These are phyloP conservation scores for Sanghuangporus baumii DNA, from an alignment of 1,284 basidiomycete species.

Conservation along the genomic window DNA sequence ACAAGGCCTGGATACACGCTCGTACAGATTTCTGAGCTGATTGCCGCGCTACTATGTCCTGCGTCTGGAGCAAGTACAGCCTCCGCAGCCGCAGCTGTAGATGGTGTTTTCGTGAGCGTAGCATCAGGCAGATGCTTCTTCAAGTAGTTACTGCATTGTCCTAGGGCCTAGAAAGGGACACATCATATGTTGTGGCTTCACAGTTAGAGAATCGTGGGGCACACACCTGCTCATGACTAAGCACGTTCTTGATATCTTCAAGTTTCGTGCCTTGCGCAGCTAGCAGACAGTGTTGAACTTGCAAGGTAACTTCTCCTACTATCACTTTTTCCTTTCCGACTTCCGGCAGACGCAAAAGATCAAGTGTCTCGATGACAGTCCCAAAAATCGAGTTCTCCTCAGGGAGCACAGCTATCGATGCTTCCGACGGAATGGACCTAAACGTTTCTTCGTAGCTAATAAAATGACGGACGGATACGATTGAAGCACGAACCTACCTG, in stretches of 20 bases:
- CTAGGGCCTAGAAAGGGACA: constrained; percentile 50
- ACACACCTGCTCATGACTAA: constrained; percentile 73
- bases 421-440: constrained; percentile 36
- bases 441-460: constrained; percentile 45
- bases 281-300: constrained; percentile 65
- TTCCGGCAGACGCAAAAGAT: constrained; percentile 42
- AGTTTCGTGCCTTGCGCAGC: constrained; percentile 48
- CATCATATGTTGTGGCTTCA: constrained; percentile 8
- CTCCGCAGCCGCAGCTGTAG: constrained; percentile 66
- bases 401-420: constrained; percentile 54
- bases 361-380: constrained; percentile 68
- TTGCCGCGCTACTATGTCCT: constrained; percentile 49
- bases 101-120: constrained; percentile 46
- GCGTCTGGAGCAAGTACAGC: constrained; percentile 33
- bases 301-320: constrained; percentile 50
- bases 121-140: constrained; percentile 46
- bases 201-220: background rate
- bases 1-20: constrained; percentile 52
- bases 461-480: background rate
- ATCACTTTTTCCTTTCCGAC: constrained; percentile 43
- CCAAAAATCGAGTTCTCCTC: constrained; percentile 76
- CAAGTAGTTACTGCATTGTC: constrained; percentile 66
- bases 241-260: constrained; percentile 44
- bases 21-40: constrained; percentile 62
- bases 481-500: constrained; percentile 32